Evolutionary conservation across 495 filamentous ascomycete species (phyloP).

Genomic region (Hyphodiscus hymeniophilus): DNA sequence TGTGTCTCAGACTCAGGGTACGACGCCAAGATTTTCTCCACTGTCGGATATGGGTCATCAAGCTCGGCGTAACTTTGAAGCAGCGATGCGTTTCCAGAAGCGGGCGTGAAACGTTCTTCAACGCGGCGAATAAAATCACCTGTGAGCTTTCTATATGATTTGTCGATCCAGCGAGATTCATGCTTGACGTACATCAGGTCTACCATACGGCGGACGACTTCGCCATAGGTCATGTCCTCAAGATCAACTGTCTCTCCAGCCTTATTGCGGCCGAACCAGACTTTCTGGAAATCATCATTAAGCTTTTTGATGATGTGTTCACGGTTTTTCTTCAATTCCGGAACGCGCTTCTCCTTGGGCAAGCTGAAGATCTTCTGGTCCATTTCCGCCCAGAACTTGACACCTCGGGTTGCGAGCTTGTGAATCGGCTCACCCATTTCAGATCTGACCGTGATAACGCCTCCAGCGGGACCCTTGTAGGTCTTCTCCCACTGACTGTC

Average conservation of each 20-base stretch:
- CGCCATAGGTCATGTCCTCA: conserved; percentile 95
- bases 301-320: conserved; percentile 96
- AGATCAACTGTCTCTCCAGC: conserved; percentile 80
- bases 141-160: conserved; percentile 69
- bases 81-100: conserved; percentile 58
- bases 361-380: conserved; percentile 95
- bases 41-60: conserved; percentile 66
- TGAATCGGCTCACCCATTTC: conserved; percentile 99
- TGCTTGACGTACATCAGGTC: conserved; percentile 95
- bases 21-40: conserved; percentile 68
- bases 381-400: conserved; percentile 96
- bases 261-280: conserved; percentile 93
- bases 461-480: conserved; percentile 85
- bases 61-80: conserved; percentile 84
- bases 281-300: conserved; percentile 97
- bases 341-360: conserved; percentile 86
- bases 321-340: conserved; percentile 84
- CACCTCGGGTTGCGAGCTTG: conserved; percentile 92
- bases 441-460: conserved; percentile 92
- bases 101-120: conserved; percentile 80
- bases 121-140: conserved; percentile 93
- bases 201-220: conserved; percentile 89
- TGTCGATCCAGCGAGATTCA: conserved; percentile 89
- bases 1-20: conserved; percentile 84
- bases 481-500: conserved; percentile 94